Evolutionary conservation across 106 monocot genomes (phyloP).

Genomic region (Narthecium ossifragum): DNA sequence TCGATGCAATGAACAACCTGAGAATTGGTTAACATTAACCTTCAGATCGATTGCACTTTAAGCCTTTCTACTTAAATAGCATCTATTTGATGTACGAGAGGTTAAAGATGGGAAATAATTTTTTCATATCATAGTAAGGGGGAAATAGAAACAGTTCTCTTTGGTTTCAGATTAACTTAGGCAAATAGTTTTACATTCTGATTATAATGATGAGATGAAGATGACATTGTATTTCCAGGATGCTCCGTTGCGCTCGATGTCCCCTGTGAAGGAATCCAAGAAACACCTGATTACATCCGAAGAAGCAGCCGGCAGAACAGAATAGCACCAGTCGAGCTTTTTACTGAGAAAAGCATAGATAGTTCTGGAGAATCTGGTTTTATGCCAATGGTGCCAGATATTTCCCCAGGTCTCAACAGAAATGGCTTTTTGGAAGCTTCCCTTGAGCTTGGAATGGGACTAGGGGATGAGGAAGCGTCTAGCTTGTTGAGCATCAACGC

Average conservation of each 20-base stretch:
- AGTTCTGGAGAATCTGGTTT: neutral
- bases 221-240: too few species aligned
- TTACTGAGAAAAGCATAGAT: slow-evolving; percentile 5
- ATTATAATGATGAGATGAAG: neutral
- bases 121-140: neutral
- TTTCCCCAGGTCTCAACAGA: too few species aligned
- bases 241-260: slow-evolving; percentile 11
- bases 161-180: neutral
- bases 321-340: slow-evolving; percentile 36
- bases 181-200: neutral
- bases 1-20: neutral
- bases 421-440: slow-evolving; percentile 10
- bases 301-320: slow-evolving; percentile 16
- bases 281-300: slow-evolving; percentile 46
- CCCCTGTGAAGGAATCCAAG: slow-evolving; percentile 18
- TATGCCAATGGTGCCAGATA: too few species aligned
- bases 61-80: neutral
- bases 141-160: neutral
- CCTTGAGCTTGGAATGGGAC: slow-evolving; percentile 5
- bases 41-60: neutral
- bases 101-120: neutral
- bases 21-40: too few species aligned
- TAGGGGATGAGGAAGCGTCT: neutral
- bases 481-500: slow-evolving; percentile 31
- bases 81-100: neutral